Conservation (phyloP, 176 grass and related monocot species). For the Avena eriantha region DNA sequence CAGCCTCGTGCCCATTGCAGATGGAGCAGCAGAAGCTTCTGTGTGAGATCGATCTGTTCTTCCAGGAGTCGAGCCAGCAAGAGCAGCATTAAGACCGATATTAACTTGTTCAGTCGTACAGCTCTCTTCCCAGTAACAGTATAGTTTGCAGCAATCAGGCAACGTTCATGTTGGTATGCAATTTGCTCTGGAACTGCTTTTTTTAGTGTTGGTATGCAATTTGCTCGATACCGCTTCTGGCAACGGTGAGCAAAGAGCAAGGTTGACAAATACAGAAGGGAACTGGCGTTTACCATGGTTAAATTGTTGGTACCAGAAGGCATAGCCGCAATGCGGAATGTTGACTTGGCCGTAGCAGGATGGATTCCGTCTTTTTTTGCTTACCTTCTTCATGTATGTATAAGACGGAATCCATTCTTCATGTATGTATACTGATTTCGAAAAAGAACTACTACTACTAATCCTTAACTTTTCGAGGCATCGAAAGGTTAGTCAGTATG, state of each 20-base stretch:
- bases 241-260: background rate
- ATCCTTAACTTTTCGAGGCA: too few species aligned
- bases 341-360: too few species aligned
- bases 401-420: too few species aligned
- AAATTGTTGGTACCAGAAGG: background rate
- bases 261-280: background rate
- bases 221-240: background rate
- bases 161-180: background rate
- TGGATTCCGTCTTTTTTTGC: too few species aligned
- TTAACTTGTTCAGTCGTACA: background rate
- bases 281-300: background rate
- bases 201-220: background rate
- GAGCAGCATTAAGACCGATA: constrained; percentile 15
- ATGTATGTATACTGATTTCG: too few species aligned
- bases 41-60: constrained; percentile 78
- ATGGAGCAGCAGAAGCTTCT: constrained; percentile 62
- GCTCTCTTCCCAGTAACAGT: background rate
- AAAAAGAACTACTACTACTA: too few species aligned
- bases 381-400: too few species aligned
- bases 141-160: background rate
- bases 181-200: background rate
- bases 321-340: background rate
- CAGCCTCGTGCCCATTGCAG: constrained; percentile 19
- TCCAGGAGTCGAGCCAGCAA: constrained; percentile 60
- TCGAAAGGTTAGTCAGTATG: too few species aligned